Percentiles rank a stretch among this genome's conserved stretches.
These are phyloP conservation scores for Leishmania tropica DNA, from an alignment of 208 protist genomes.

Conservation along the genomic window DNA sequence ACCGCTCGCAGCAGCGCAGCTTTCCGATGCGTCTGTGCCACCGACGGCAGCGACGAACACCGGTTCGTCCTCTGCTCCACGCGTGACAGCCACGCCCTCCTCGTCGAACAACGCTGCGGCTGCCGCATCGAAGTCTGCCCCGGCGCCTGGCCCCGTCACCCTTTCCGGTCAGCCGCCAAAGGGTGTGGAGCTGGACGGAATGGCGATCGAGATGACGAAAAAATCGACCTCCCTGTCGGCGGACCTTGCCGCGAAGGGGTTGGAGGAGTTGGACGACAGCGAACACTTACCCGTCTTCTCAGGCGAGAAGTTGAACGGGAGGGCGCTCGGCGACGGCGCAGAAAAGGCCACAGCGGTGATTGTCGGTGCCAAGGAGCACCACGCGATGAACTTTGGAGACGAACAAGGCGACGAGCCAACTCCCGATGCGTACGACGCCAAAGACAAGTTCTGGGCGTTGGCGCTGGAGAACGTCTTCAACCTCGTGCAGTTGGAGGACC, in stretches of 20 bases:
- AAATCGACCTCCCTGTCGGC: not conserved
- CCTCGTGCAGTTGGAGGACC: slow-evolving; percentile 76
- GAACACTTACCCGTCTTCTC: slow-evolving; percentile 2
- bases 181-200: slow-evolving; percentile 8
- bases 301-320: slow-evolving; percentile 4
- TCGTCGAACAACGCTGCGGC: slow-evolving; percentile 3
- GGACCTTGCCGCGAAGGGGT: not conserved
- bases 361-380: slow-evolving; percentile 20
- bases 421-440: slow-evolving; percentile 58
- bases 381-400: slow-evolving; percentile 58
- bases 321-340: not conserved
- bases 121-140: not conserved
- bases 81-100: not conserved
- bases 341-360: not conserved
- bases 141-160: not conserved
- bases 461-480: slow-evolving; percentile 67
- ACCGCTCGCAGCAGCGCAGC: not conserved
- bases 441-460: slow-evolving; percentile 73
- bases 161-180: slow-evolving; percentile 5
- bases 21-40: slow-evolving; percentile 5
- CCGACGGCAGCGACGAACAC: not conserved
- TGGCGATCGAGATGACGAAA: slow-evolving; percentile 14
- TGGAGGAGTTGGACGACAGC: slow-evolving; percentile 4
- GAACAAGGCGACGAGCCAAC: slow-evolving; percentile 63
- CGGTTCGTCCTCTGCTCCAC: not conserved